Percentiles rank a stretch among this genome's conserved stretches.
phyloP scores from a whole-genome alignment of 1,139 yeast genomes.

The Magnusiomyces sp. region DNA sequence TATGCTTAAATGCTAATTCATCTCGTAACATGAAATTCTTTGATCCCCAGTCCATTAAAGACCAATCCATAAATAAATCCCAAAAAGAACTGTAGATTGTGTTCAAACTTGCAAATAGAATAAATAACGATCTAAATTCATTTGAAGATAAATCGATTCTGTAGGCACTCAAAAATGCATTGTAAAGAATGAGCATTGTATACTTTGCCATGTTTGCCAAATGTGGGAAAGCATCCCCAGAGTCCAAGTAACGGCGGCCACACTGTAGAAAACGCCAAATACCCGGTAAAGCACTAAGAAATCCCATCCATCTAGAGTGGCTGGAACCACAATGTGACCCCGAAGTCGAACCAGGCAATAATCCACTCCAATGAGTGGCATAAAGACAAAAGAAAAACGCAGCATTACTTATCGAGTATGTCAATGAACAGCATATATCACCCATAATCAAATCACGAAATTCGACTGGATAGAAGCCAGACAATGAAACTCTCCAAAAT shows the following conservation, averaged over 20 bases:
- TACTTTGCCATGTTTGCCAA: slow-evolving; percentile 84
- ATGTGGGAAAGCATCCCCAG: slow-evolving; percentile 96
- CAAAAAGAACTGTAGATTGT: slow-evolving; percentile 64
- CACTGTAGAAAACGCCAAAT: slow-evolving; percentile 90
- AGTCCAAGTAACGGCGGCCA: slow-evolving; percentile 80
- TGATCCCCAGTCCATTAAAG: slow-evolving; percentile 70
- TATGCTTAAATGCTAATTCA: slow-evolving; percentile 53
- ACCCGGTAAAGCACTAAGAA: slow-evolving; percentile 74
- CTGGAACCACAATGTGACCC: slow-evolving; percentile 67
- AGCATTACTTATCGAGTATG: slow-evolving; percentile 78
- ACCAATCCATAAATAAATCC: slow-evolving; percentile 97
- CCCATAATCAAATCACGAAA: slow-evolving; percentile 91
- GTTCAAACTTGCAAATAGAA: slow-evolving; percentile 65
- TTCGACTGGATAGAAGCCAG: slow-evolving; percentile 91
- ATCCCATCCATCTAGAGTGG: slow-evolving; percentile 67
- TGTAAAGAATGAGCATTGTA: slow-evolving; percentile 54
- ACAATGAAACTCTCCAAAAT: slow-evolving; percentile 59
- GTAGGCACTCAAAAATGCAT: slow-evolving; percentile 69
- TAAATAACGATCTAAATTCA: slow-evolving; percentile 48
- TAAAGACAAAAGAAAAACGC: slow-evolving; percentile 82
- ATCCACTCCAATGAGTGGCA: slow-evolving; percentile 50
- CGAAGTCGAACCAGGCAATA: slow-evolving; percentile 35
- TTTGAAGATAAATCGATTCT: slow-evolving; percentile 47
- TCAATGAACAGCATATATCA: slow-evolving; percentile 78
- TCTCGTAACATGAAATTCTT: slow-evolving; percentile 57